Conservation (phyloP, 768 basidiomycete species). For the Cystobasidium ongulense region DNA sequence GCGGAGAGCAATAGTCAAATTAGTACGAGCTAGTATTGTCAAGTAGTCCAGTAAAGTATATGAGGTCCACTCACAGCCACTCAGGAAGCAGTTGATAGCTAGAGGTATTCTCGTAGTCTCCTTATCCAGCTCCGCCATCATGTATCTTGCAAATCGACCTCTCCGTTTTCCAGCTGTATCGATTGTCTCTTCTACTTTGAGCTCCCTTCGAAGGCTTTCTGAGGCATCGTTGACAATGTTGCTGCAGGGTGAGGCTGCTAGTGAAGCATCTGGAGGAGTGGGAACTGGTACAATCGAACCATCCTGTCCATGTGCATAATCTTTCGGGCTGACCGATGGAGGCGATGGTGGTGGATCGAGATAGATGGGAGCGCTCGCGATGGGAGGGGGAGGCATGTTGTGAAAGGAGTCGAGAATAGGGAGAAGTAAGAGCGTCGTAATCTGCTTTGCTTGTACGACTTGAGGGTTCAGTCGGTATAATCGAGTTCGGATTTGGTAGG, state of each 20-base stretch:
- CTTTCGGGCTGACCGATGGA: not conserved
- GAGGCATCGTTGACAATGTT: not conserved
- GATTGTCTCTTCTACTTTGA: not conserved
- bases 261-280: too few relatives aligned
- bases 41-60: too few relatives aligned
- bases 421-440: too few relatives aligned
- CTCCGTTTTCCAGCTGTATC: not conserved
- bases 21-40: too few relatives aligned
- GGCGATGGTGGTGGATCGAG: not conserved
- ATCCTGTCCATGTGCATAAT: not conserved
- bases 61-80: constrained; percentile 10
- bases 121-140: not conserved
- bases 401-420: too few relatives aligned
- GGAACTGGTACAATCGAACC: too few relatives aligned
- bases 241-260: not conserved
- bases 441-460: too few relatives aligned
- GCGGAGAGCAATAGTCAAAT: not conserved
- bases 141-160: not conserved
- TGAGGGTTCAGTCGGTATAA: too few relatives aligned
- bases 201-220: not conserved
- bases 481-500: too few relatives aligned
- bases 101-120: not conserved
- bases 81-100: constrained; percentile 21
- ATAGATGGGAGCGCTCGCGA: too few relatives aligned
- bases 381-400: too few relatives aligned